A percentile compares a stretch with the other conserved stretches of the same genome.
These are phyloP conservation scores for Russula foetens DNA, from an alignment of 768 basidiomycete genomes.

Conservation along the genomic window DNA sequence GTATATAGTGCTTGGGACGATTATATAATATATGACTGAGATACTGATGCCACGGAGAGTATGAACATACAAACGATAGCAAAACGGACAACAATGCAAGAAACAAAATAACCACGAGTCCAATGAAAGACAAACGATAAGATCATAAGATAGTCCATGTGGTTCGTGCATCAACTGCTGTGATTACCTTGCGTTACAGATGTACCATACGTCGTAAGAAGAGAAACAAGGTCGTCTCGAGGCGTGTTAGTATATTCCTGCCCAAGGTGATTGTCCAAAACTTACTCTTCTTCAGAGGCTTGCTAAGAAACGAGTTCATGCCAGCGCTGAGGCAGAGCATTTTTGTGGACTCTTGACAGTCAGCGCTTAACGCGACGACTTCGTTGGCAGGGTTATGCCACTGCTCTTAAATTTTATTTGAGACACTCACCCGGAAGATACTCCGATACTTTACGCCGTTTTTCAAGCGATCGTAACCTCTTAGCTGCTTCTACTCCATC, in stretches of 20 bases:
- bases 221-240: conserved; percentile 42
- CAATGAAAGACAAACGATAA: neutral
- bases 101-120: neutral
- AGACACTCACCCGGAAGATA: conserved; percentile 47
- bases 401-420: neutral
- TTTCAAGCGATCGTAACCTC: conserved; percentile 50
- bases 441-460: conserved; percentile 41
- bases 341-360: conserved; percentile 71
- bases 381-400: neutral
- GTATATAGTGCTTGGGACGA: neutral
- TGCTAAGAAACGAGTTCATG: conserved; percentile 71
- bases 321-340: conserved; percentile 69
- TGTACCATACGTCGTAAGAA: conserved; percentile 44
- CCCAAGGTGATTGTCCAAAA: neutral
- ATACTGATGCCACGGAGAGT: neutral
- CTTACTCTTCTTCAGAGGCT: conserved; percentile 55
- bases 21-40: neutral
- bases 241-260: neutral
- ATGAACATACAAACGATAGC: neutral
- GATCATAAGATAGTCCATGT: neutral
- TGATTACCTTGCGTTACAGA: neutral
- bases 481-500: conserved; percentile 73
- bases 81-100: neutral
- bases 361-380: conserved; percentile 70
- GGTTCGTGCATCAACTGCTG: neutral